These are phyloP conservation scores for Cercospora sesami DNA, from an alignment of 2,329 filamentous ascomycete species.

Conservation along the genomic window DNA sequence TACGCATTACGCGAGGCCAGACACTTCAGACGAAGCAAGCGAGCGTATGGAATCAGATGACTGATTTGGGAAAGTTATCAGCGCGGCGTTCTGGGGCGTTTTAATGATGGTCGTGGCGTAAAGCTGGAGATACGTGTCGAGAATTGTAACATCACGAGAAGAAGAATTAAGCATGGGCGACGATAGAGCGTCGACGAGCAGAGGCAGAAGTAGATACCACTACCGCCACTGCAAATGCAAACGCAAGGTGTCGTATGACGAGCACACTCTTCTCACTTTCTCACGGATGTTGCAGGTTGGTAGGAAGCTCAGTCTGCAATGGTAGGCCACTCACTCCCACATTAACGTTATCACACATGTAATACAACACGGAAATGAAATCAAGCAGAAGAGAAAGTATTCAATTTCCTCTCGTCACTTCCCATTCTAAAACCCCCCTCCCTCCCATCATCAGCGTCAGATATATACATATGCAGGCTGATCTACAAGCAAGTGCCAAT, in stretches of 20 bases:
- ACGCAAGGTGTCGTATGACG: neutral
- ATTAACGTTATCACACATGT: neutral
- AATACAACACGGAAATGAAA: neutral
- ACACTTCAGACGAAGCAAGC: neutral
- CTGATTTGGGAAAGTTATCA: neutral
- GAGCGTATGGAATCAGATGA: neutral
- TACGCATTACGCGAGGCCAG: neutral
- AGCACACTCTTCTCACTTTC: neutral
- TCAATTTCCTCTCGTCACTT: neutral
- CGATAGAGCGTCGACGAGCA: neutral
- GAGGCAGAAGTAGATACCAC: neutral
- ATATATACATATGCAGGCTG: neutral
- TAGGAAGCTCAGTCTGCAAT: neutral
- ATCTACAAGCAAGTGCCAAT: neutral
- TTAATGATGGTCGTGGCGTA: neutral
- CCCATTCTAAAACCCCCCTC: neutral
- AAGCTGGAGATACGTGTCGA: neutral
- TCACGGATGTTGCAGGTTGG: neutral
- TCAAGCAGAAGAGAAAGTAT: neutral
- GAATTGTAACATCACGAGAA: neutral
- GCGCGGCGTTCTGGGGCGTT: neutral
- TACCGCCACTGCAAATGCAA: neutral
- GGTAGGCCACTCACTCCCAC: too few relatives aligned
- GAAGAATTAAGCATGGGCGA: neutral
- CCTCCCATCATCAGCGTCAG: neutral